phyloP scores from a whole-genome alignment of 805 yeast species.

The Myxozyma melibiosi region DNA sequence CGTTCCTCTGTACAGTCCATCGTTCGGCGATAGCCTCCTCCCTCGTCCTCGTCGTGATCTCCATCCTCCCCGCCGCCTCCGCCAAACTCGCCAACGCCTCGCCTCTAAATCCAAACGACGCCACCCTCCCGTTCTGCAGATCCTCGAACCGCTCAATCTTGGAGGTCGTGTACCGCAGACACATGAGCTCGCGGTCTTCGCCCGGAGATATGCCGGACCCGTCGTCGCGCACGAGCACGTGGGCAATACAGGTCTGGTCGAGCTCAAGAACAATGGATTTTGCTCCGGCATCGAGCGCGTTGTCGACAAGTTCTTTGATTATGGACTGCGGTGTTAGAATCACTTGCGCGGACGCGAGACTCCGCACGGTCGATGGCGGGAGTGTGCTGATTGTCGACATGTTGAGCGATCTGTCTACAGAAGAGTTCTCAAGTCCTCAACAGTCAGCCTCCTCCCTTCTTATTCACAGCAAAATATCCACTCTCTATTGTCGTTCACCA shows the following conservation, averaged over 20 bases:
- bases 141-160: constrained; percentile 69
- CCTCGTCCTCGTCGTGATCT: constrained; percentile 65
- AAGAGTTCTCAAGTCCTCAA: neutral
- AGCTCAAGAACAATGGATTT: constrained; percentile 23
- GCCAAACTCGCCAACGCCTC: constrained; percentile 85
- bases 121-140: constrained; percentile 50
- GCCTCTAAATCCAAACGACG: constrained; percentile 83
- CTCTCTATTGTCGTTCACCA: too few species aligned
- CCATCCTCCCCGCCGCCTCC: constrained; percentile 65
- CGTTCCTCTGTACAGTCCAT: constrained; percentile 57
- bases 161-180: constrained; percentile 81
- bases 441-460: neutral
- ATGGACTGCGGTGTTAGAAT: constrained; percentile 21
- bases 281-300: constrained; percentile 36
- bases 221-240: constrained; percentile 60
- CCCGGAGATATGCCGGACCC: constrained; percentile 65
- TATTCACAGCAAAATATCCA: neutral
- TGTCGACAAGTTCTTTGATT: constrained; percentile 35
- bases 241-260: constrained; percentile 27
- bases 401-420: neutral
- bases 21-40: constrained; percentile 63
- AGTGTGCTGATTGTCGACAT: constrained; percentile 12
- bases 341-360: constrained; percentile 25
- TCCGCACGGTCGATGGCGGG: constrained; percentile 24
- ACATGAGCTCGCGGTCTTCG: constrained; percentile 67